These are phyloP conservation scores for Diplodia scrobiculata DNA, from an alignment of 2,329 filamentous ascomycete genomes.

Conservation along the genomic window DNA sequence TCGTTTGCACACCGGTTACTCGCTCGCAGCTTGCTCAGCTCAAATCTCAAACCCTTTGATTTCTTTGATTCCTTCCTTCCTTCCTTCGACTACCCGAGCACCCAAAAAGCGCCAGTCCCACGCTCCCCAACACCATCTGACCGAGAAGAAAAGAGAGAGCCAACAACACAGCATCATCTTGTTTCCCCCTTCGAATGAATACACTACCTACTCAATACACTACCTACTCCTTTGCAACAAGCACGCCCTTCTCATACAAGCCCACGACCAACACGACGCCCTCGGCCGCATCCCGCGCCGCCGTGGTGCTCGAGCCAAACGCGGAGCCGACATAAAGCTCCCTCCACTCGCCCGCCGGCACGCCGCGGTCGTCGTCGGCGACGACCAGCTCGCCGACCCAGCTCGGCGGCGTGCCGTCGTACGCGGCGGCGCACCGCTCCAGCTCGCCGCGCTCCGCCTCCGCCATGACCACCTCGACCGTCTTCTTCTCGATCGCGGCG, in stretches of 20 bases:
- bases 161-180: not conserved
- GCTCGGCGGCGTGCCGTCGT: slow-evolving; percentile 39
- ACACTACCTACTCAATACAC: slow-evolving; percentile 8
- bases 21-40: too few relatives aligned
- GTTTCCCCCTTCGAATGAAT: not conserved
- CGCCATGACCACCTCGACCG: slow-evolving; percentile 25
- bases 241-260: slow-evolving; percentile 47
- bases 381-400: slow-evolving; percentile 38
- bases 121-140: not conserved
- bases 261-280: slow-evolving; percentile 45
- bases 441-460: slow-evolving; percentile 19
- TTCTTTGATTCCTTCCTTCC: too few relatives aligned
- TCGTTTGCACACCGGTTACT: too few relatives aligned
- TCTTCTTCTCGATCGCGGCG: slow-evolving; percentile 32
- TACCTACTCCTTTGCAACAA: slow-evolving; percentile 35
- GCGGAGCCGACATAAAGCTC: slow-evolving; percentile 43
- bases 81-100: too few relatives aligned
- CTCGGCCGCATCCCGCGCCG: slow-evolving; percentile 44
- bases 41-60: too few relatives aligned
- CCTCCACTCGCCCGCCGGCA: slow-evolving; percentile 30
- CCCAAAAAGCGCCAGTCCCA: too few relatives aligned
- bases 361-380: slow-evolving; percentile 34
- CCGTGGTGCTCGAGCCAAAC: slow-evolving; percentile 43
- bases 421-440: slow-evolving; percentile 30
- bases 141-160: too few relatives aligned